These are phyloP conservation scores for Tulasnella sp. DNA, from an alignment of 768 basidiomycete species.

Conservation along the genomic window DNA sequence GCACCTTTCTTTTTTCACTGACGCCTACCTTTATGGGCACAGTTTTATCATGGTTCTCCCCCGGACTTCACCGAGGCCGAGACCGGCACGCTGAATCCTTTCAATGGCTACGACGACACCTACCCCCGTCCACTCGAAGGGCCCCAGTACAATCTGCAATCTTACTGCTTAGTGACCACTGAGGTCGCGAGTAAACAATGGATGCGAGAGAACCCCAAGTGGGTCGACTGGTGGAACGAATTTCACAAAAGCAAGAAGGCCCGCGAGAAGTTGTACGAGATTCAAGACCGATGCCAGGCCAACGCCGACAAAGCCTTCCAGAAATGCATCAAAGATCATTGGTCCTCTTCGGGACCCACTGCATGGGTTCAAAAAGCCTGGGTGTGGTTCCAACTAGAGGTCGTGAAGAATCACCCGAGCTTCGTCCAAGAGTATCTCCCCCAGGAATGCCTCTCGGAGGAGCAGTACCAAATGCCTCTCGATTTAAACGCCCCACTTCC, in stretches of 20 bases:
- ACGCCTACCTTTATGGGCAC: background rate
- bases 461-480: background rate
- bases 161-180: background rate
- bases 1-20: background rate
- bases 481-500: background rate
- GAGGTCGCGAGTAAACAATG: background rate
- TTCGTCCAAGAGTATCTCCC: background rate
- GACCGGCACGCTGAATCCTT: background rate
- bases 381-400: background rate
- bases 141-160: background rate
- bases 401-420: background rate
- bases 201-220: too few relatives aligned
- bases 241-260: too few relatives aligned
- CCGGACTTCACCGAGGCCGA: constrained; percentile 42
- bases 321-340: background rate
- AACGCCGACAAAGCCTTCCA: background rate
- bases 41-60: constrained; percentile 76
- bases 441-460: background rate
- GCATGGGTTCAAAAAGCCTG: background rate
- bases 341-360: background rate
- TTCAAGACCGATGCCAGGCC: background rate
- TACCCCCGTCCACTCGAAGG: too few relatives aligned
- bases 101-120: background rate
- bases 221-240: too few relatives aligned
- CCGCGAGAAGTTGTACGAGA: too few relatives aligned